phyloP scores from a whole-genome alignment of 352 stramenopile genomes.

The Pythium insidiosum region DNA sequence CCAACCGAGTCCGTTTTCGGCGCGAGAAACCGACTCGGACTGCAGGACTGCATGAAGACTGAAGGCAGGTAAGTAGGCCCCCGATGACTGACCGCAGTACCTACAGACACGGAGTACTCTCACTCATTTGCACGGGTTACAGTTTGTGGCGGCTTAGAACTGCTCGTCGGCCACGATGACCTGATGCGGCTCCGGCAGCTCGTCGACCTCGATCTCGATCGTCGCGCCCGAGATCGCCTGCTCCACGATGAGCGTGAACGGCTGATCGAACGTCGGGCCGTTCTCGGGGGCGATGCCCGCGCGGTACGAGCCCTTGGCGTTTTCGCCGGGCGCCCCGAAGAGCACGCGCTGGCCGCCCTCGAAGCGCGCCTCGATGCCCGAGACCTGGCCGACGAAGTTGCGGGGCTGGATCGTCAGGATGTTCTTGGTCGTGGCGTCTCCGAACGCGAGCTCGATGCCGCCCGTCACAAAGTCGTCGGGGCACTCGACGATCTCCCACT shows the following conservation, averaged over 20 bases:
- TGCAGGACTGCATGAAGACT: no score
- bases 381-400: constrained; percentile 14
- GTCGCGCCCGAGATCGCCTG: neutral
- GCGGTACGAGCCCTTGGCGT: constrained; percentile 15
- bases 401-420: constrained; percentile 15
- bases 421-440: constrained; percentile 7
- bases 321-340: constrained; percentile 5
- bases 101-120: neutral
- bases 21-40: no score
- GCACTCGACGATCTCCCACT: constrained; percentile 14
- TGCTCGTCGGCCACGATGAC: constrained; percentile 10
- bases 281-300: constrained; percentile 4
- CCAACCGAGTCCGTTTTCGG: no score
- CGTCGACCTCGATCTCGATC: constrained; percentile 7
- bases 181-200: constrained; percentile 7
- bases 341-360: constrained; percentile 4
- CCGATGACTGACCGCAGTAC: neutral
- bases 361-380: constrained; percentile 5
- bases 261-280: constrained; percentile 9
- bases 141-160: constrained; percentile 1
- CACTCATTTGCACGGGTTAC: neutral
- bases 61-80: no score
- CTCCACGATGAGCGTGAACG: constrained; percentile 8
- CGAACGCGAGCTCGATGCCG: constrained; percentile 15
- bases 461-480: constrained; percentile 16